Evolutionary conservation across 129 eudicot species (phyloP).

Genomic region (Centrapalus pauciflorus): DNA sequence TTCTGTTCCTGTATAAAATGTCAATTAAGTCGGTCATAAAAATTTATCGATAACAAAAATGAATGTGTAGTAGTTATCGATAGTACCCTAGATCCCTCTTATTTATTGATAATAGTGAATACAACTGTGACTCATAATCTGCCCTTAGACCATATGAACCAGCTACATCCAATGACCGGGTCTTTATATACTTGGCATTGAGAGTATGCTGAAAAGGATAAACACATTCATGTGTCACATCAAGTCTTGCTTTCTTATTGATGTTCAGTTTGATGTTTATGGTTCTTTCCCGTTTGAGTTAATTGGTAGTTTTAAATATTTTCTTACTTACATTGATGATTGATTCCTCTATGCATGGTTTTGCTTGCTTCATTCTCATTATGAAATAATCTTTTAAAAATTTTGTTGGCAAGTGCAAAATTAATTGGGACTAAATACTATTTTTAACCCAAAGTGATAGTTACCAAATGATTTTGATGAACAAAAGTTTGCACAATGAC

Average conservation of each 20-base stretch:
- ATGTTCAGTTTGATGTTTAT: neutral
- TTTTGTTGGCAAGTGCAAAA: neutral
- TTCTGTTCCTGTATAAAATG: neutral
- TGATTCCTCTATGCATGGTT: neutral
- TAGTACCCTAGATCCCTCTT: neutral
- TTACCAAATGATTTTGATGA: too few relatives aligned
- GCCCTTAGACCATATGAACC: neutral
- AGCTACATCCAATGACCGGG: neutral
- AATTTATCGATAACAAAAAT: neutral
- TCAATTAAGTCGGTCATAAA: neutral
- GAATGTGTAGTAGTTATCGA: neutral
- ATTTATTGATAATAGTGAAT: neutral
- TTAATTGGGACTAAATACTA: neutral
- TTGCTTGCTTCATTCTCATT: neutral
- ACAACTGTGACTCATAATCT: neutral
- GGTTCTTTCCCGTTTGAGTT: neutral
- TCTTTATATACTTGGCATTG: neutral
- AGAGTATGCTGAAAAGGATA: neutral
- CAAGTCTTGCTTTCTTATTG: neutral
- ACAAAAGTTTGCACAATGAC: too few relatives aligned
- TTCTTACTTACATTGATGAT: neutral
- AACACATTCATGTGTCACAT: neutral
- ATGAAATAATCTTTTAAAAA: neutral
- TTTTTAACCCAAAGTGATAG: too few relatives aligned
- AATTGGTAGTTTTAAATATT: neutral